Evolutionary conservation across 495 filamentous ascomycete genomes (phyloP).

Genomic region (Opeltia flavorubescens): DNA sequence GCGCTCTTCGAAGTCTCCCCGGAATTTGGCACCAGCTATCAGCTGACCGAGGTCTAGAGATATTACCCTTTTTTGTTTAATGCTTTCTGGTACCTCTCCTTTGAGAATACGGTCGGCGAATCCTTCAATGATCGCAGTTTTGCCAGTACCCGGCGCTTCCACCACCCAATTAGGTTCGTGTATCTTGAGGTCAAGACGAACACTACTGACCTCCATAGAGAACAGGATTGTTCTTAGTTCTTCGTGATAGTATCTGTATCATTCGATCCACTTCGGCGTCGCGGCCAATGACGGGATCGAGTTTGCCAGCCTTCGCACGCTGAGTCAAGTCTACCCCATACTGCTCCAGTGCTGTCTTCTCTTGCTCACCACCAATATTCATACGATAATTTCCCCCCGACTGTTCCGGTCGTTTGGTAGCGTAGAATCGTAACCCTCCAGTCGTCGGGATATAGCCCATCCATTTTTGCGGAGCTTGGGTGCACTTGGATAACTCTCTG

Average conservation of each 20-base stretch:
- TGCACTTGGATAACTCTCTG: too few species aligned
- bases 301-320: constrained; percentile 71
- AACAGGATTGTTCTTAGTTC: constrained; percentile 96
- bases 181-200: neutral
- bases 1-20: constrained; percentile 92
- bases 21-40: constrained; percentile 89
- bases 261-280: constrained; percentile 85
- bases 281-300: constrained; percentile 91
- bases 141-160: constrained; percentile 71
- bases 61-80: constrained; percentile 88
- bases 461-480: too few species aligned
- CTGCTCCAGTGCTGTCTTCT: constrained; percentile 78
- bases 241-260: constrained; percentile 80
- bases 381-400: constrained; percentile 89
- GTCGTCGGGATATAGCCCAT: neutral
- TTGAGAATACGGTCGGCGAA: constrained; percentile 79
- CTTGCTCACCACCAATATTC: constrained; percentile 63
- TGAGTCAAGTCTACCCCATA: constrained; percentile 86
- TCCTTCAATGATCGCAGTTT: constrained; percentile 89
- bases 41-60: constrained; percentile 76
- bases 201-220: constrained; percentile 47
- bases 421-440: constrained; percentile 41
- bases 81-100: constrained; percentile 90
- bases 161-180: neutral
- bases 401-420: constrained; percentile 66